Evolutionary conservation across 306 rosid genomes (phyloP).

Genomic region (Dryas octopetala): DNA sequence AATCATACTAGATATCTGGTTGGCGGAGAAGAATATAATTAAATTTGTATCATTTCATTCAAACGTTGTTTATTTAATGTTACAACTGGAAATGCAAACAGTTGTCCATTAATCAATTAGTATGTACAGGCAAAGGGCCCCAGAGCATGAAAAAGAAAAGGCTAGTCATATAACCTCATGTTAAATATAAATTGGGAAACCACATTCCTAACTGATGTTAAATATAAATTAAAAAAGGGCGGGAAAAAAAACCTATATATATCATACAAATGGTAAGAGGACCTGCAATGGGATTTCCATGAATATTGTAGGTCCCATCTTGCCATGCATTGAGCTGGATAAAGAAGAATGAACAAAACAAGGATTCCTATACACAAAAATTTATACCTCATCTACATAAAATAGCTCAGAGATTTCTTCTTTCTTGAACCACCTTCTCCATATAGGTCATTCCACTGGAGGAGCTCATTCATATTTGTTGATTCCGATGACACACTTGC

Average conservation of each 20-base stretch:
- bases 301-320: slow-evolving; percentile 25
- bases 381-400: slow-evolving; percentile 67
- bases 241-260: slow-evolving; percentile 34
- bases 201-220: slow-evolving; percentile 24
- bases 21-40: too few relatives aligned
- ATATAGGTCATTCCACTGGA: slow-evolving; percentile 88
- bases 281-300: slow-evolving; percentile 32
- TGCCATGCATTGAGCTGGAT: slow-evolving; percentile 29
- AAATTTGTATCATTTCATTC: too few relatives aligned
- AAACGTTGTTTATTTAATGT: too few relatives aligned
- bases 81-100: not conserved
- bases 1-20: too few relatives aligned
- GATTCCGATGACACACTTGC: slow-evolving; percentile 95
- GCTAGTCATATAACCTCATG: slow-evolving; percentile 5
- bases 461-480: slow-evolving; percentile 77
- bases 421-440: slow-evolving; percentile 97
- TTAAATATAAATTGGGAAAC: not conserved
- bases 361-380: slow-evolving; percentile 53
- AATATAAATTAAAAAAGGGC: not conserved
- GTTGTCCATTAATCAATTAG: not conserved
- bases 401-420: slow-evolving; percentile 78
- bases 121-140: slow-evolving; percentile 13
- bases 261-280: slow-evolving; percentile 46
- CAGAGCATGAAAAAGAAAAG: not conserved
- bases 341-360: slow-evolving; percentile 38